These are phyloP conservation scores for Diutina mesorugosa DNA, from an alignment of 1,139 yeast species.

Conservation along the genomic window DNA sequence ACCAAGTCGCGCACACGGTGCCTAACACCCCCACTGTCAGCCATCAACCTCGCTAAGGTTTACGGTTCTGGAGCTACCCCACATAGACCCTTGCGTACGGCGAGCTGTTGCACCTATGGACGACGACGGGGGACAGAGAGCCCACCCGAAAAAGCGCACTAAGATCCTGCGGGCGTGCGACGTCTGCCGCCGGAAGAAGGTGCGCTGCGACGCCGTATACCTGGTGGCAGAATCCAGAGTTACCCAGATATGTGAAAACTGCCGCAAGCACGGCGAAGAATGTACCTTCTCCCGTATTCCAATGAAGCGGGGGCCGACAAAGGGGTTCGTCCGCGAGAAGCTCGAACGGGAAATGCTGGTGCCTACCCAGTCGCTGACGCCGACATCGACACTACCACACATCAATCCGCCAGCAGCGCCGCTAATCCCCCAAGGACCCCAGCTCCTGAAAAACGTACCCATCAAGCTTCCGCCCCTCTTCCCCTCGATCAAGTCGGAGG, in stretches of 20 bases:
- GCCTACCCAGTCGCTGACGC: neutral
- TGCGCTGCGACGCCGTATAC: conserved; percentile 48
- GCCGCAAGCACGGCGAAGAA: conserved; percentile 36
- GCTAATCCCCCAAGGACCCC: neutral
- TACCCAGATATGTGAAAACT: conserved; percentile 41
- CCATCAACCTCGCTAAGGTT: neutral
- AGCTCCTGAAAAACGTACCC: conserved; percentile 6
- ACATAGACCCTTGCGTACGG: neutral
- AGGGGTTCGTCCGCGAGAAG: conserved; percentile 41
- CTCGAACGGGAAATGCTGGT: neutral
- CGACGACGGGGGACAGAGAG: neutral
- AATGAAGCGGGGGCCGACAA: conserved; percentile 65
- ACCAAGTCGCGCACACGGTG: neutral
- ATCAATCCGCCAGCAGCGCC: neutral
- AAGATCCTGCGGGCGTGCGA: conserved; percentile 63
- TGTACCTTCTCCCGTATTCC: conserved; percentile 62
- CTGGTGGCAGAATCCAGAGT: conserved; percentile 28
- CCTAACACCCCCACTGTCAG: neutral
- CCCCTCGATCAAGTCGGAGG: conserved; percentile 2
- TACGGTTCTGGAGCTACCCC: neutral
- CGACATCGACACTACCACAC: neutral
- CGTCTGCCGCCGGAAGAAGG: conserved; percentile 51
- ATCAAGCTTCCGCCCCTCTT: conserved; percentile 16
- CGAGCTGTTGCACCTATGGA: neutral
- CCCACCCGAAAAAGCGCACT: conserved; percentile 38